Percentiles rank a stretch among this genome's conserved stretches.
Evolutionary conservation across 176 grass and related monocot species (phyloP).

Genomic region (Carex pumila): DNA sequence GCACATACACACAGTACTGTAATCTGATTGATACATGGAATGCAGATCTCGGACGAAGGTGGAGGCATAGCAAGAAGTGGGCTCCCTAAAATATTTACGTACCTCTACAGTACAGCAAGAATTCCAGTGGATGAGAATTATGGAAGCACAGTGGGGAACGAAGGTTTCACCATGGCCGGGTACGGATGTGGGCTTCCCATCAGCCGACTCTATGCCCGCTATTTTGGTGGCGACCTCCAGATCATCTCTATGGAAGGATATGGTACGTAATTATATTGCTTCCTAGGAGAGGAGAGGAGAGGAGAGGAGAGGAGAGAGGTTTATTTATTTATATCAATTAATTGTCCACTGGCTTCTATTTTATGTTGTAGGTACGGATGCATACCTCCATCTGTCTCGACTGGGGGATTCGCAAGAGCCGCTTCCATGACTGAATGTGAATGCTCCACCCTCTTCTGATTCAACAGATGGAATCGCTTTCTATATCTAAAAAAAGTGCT

Average conservation of each 20-base stretch:
- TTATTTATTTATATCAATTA: not conserved
- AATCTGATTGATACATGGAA: not conserved
- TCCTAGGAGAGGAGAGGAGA: not conserved
- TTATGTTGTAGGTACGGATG: constrained; percentile 69
- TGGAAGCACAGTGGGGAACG: constrained; percentile 28
- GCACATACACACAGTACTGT: too few relatives aligned
- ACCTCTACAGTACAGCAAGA: constrained; percentile 93
- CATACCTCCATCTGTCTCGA: constrained; percentile 88
- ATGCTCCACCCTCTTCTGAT: not conserved
- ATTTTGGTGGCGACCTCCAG: constrained; percentile 94
- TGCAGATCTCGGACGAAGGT: constrained; percentile 95
- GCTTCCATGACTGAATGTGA: constrained; percentile 44
- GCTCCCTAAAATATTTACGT: constrained; percentile 87
- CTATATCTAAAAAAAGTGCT: not conserved
- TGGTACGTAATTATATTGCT: constrained; percentile 37
- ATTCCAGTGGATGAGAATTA: constrained; percentile 55
- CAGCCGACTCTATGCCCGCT: constrained; percentile 87
- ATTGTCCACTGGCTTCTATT: not conserved
- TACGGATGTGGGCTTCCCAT: constrained; percentile 90
- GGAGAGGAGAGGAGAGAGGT: too few relatives aligned
- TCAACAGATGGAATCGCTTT: not conserved
- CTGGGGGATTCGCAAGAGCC: constrained; percentile 93
- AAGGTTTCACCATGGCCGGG: constrained; percentile 86
- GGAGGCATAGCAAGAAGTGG: constrained; percentile 96
- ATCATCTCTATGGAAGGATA: constrained; percentile 99